Evolutionary conservation across 441 rosid genomes (phyloP).

Genomic region (Kokia cookei): DNA sequence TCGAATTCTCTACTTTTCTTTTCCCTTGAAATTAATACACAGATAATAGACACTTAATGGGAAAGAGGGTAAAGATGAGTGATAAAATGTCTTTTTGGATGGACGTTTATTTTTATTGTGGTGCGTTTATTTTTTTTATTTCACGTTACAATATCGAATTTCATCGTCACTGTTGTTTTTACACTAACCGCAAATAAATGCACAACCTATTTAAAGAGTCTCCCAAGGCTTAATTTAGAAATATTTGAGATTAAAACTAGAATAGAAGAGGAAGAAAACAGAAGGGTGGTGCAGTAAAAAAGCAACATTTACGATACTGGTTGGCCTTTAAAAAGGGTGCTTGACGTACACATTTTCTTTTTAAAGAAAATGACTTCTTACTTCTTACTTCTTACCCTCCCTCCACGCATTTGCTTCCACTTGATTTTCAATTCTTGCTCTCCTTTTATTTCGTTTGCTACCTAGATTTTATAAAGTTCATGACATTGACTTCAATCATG

Average conservation of each 20-base stretch:
- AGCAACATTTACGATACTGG: not conserved
- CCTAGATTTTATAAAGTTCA: not conserved
- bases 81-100: too few species aligned
- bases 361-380: slow-evolving; percentile 15
- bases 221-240: too few species aligned
- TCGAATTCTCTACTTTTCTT: too few species aligned
- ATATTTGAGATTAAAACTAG: not conserved
- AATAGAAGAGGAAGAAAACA: too few species aligned
- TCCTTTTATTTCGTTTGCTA: not conserved
- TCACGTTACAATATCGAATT: not conserved
- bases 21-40: too few species aligned
- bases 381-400: not conserved
- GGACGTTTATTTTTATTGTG: too few species aligned
- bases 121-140: too few species aligned
- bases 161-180: too few species aligned
- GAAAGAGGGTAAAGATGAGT: too few species aligned
- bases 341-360: slow-evolving; percentile 22
- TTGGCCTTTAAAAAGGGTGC: slow-evolving; percentile 5
- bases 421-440: not conserved
- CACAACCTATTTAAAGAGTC: too few species aligned
- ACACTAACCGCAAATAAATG: too few species aligned
- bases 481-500: slow-evolving; percentile 19
- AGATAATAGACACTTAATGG: too few species aligned
- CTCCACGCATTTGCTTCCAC: not conserved
- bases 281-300: slow-evolving; percentile 2